A percentile compares a stretch with the other conserved stretches of the same genome.
Conservation (phyloP, 768 basidiomycete genomes). For the Tricholoma sp. region DNA sequence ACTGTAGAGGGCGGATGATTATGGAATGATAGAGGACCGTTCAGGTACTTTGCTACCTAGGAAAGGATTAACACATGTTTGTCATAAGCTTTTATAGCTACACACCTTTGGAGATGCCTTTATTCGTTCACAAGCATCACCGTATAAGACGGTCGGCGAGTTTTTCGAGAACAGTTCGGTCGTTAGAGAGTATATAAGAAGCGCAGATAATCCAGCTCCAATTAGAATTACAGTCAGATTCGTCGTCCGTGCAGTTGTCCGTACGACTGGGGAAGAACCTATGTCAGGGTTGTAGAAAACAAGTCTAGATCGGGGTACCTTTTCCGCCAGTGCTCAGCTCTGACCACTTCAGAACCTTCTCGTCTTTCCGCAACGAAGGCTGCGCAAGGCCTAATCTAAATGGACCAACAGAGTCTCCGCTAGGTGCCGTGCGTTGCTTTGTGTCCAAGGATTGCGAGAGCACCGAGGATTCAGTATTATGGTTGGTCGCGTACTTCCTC, state of each 20-base stretch:
- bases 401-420: constrained; percentile 66
- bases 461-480: constrained; percentile 40
- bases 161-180: constrained; percentile 87
- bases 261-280: constrained; percentile 31
- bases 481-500: constrained; percentile 45
- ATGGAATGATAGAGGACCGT: constrained; percentile 66
- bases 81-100: constrained; percentile 4
- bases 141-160: constrained; percentile 78
- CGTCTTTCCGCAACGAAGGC: constrained; percentile 44
- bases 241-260: constrained; percentile 44
- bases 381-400: constrained; percentile 71
- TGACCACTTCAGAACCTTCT: constrained; percentile 70
- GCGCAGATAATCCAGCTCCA: constrained; percentile 74
- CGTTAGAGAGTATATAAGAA: constrained; percentile 73
- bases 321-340: constrained; percentile 74
- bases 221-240: constrained; percentile 57
- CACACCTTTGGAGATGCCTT: constrained; percentile 41
- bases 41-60: constrained; percentile 68
- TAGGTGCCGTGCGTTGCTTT: constrained; percentile 37
- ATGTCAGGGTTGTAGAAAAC: neutral
- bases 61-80: constrained; percentile 8
- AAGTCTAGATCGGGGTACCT: constrained; percentile 38
- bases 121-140: constrained; percentile 51
- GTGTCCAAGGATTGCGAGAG: constrained; percentile 65
- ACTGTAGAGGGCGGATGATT: constrained; percentile 73